These are phyloP conservation scores for Sugiyamaella paludigena DNA, from an alignment of 1,139 yeast species.

Conservation along the genomic window DNA sequence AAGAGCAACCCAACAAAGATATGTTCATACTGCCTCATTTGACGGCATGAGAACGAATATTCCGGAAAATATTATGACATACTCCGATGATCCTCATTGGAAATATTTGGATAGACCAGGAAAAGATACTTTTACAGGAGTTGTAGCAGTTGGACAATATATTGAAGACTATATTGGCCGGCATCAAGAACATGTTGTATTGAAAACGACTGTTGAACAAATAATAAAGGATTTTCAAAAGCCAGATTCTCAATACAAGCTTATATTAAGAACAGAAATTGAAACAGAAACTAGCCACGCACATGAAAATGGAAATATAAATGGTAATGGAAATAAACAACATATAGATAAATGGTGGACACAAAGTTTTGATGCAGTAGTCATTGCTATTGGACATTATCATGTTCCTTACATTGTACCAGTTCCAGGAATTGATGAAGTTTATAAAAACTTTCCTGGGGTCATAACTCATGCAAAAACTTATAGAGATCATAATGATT, in stretches of 20 bases:
- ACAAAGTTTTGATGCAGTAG: slow-evolving; percentile 49
- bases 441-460: slow-evolving; percentile 47
- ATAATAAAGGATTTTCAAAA: slow-evolving; percentile 1
- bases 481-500: slow-evolving; percentile 49
- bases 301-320: background rate
- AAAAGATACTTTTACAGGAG: slow-evolving; percentile 12
- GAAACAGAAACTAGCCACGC: too few relatives aligned
- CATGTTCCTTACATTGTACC: slow-evolving; percentile 56
- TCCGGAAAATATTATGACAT: slow-evolving; percentile 15
- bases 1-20: slow-evolving; percentile 10
- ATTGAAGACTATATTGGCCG: slow-evolving; percentile 8
- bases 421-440: slow-evolving; percentile 52
- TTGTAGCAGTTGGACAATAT: slow-evolving; percentile 10
- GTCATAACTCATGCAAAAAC: slow-evolving; percentile 57
- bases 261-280: slow-evolving; percentile 10
- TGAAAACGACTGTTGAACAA: slow-evolving; percentile 9
- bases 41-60: slow-evolving; percentile 15
- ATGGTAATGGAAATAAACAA: background rate
- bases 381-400: slow-evolving; percentile 58
- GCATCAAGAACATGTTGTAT: slow-evolving; percentile 8
- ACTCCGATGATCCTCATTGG: slow-evolving; percentile 14
- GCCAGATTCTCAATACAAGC: slow-evolving; percentile 8
- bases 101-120: slow-evolving; percentile 11
- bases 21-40: slow-evolving; percentile 13
- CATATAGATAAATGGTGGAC: slow-evolving; percentile 13